These are phyloP conservation scores for Plenodomus lindquistii DNA, from an alignment of 2,329 filamentous ascomycete genomes.

Conservation along the genomic window DNA sequence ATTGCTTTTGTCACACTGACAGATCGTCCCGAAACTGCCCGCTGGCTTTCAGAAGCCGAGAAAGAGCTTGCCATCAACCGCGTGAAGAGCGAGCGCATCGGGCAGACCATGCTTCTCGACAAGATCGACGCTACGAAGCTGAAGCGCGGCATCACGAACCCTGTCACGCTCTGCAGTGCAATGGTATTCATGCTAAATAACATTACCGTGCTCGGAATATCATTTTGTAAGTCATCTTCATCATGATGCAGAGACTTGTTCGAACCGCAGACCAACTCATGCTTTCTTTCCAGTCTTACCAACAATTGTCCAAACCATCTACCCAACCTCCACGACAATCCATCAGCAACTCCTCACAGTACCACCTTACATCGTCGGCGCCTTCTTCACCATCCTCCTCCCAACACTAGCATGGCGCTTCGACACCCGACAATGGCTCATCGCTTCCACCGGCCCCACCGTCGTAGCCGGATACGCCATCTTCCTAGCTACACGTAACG, in stretches of 20 bases:
- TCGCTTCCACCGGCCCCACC: conserved; percentile 60
- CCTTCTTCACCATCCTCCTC: conserved; percentile 63
- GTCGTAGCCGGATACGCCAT: conserved; percentile 70
- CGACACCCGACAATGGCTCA: conserved; percentile 61
- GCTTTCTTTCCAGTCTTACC: too few species aligned
- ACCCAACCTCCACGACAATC: conserved; percentile 58
- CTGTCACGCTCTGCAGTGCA: conserved; percentile 59
- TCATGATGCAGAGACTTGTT: too few species aligned
- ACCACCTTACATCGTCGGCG: conserved; percentile 68
- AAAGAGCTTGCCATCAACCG: conserved; percentile 65
- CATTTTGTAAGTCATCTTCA: too few species aligned
- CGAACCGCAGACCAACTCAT: too few species aligned
- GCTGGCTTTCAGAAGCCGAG: conserved; percentile 64
- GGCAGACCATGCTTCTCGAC: conserved; percentile 62
- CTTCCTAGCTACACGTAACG: conserved; percentile 59
- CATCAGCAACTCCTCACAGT: conserved; percentile 69
- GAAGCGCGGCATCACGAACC: conserved; percentile 62
- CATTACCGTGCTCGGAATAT: conserved; percentile 68
- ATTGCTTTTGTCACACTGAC: conserved; percentile 65
- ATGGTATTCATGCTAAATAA: conserved; percentile 65
- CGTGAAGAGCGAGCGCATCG: conserved; percentile 67
- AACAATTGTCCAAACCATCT: conserved; percentile 69
- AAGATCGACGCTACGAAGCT: conserved; percentile 62
- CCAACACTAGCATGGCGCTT: conserved; percentile 62
- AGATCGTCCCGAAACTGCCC: conserved; percentile 67